Base-by-base conservation (phyloP, 129 eudicot species). In the Deinandra increscens region DNA sequence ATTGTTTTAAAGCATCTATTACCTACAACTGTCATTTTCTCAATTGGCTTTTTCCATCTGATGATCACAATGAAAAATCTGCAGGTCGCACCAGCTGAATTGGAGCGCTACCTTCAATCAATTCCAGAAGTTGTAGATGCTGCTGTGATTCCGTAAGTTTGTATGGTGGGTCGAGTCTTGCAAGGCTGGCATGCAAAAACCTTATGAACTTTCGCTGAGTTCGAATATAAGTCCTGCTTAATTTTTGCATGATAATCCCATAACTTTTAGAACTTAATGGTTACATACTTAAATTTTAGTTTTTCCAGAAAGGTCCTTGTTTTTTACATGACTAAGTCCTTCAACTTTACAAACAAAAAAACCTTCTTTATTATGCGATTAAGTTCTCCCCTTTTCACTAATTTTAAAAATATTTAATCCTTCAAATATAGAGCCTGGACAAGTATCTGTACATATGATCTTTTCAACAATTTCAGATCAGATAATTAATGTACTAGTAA, bases 81-180 rank as follows among this genome's bases (percentile, higher is more conserved):
- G 60, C 86, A 92, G 98, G 98, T 92, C 73, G 85, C 98, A 15
- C 98, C 98, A 36, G 98, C 96, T 19, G 96, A 92, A 76, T 78
- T 92, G 75, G 98, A 92, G 61, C 86, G 76, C 7, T 51, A 88
- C 71, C 95, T 92, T 71, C 91, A 82, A 31, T 86, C 95, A 4
- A 84, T 84, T 49, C 95, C 91, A 29, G 84, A 85, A 11, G 79
- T 92, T 63, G 89, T 87, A 61, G 98, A 92, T 79, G 95, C 91
- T 33, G 98, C 98, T 69, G 98, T 92, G 7, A 85, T 92, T 63
- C 96, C 98, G 98, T 92, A 84, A 64, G 87, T 79, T 70, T 4
- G 36, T 9, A 3, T 0, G 6, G n/a, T 18, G 1, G 13, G 29
- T 7, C 11, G 33, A 34, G 60, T 54, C 29, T 18, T 29, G 58